A percentile compares a stretch with the other conserved stretches of the same genome.
Conservation (phyloP, 2,329 filamentous ascomycete species). For the Clarireedia paspali region DNA sequence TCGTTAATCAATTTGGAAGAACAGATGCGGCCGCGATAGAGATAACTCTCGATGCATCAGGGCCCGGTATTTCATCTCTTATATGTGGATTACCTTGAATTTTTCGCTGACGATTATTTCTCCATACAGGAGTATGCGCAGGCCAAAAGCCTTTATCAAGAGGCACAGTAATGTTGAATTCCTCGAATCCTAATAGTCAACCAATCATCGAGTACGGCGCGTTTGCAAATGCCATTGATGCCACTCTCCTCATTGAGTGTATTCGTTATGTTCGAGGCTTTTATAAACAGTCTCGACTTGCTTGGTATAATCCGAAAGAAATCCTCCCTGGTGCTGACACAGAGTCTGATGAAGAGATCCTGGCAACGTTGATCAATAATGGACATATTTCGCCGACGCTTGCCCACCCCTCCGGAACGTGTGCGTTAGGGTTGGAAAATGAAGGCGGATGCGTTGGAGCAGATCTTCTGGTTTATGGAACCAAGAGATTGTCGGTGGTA, state of each 20-base stretch:
- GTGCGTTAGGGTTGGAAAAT: not conserved
- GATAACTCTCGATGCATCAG: not conserved
- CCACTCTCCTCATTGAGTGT: not conserved
- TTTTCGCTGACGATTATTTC: not conserved
- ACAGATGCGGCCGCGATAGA: not conserved
- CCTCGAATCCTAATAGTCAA: constrained; percentile 23
- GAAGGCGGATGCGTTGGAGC: constrained; percentile 22
- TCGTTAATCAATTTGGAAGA: not conserved
- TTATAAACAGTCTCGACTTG: not conserved
- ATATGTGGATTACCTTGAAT: not conserved
- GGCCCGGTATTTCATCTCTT: not conserved
- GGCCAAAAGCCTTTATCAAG: constrained; percentile 32
- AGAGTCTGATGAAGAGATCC: not conserved
- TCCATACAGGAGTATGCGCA: not conserved
- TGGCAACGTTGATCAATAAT: not conserved
- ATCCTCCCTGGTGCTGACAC: not conserved
- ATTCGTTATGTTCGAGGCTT: not conserved
- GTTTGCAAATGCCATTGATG: constrained; percentile 19
- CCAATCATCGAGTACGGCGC: constrained; percentile 34
- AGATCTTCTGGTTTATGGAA: constrained; percentile 22
- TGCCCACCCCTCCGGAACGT: constrained; percentile 14
- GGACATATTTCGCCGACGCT: not conserved
- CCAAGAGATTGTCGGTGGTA: constrained; percentile 19
- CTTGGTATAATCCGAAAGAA: not conserved
- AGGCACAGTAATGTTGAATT: constrained; percentile 35